Conservation (phyloP, 768 basidiomycete genomes). For the Fomitopsis pulvina region DNA sequence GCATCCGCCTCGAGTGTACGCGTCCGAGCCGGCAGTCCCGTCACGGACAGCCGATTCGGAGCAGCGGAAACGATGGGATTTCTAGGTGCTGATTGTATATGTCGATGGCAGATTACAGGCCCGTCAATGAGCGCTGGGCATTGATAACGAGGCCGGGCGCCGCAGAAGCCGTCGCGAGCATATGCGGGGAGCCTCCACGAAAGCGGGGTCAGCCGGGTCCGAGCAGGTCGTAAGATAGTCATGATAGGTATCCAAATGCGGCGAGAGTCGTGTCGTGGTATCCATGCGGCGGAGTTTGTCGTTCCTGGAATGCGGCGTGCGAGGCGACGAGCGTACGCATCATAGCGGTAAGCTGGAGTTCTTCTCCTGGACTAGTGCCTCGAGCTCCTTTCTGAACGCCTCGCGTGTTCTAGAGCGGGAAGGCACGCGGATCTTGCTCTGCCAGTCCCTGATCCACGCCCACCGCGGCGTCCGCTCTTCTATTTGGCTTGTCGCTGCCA, state of each 20-base stretch:
- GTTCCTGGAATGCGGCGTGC: not conserved
- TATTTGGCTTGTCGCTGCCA: slow-evolving; percentile 10
- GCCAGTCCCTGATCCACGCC: slow-evolving; percentile 68
- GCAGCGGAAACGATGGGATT: not conserved
- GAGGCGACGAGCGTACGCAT: not conserved
- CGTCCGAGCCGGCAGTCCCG: no score
- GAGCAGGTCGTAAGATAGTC: not conserved
- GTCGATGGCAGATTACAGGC: not conserved
- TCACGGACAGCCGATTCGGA: not conserved
- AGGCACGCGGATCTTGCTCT: slow-evolving; percentile 47
- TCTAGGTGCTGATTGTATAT: not conserved
- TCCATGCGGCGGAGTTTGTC: slow-evolving; percentile 2
- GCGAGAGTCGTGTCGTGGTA: slow-evolving; percentile 2
- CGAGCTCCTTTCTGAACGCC: slow-evolving; percentile 38
- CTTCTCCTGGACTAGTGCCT: slow-evolving; percentile 53
- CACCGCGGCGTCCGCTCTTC: slow-evolving; percentile 39
- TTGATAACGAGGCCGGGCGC: not conserved
- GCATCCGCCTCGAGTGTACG: not conserved
- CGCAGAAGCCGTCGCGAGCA: not conserved
- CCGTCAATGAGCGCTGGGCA: not conserved
- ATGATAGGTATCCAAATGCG: not conserved
- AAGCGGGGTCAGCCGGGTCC: not conserved
- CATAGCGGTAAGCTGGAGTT: slow-evolving; percentile 18
- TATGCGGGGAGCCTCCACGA: not conserved
- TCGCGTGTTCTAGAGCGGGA: slow-evolving; percentile 45